phyloP scores from a whole-genome alignment of 2,329 filamentous ascomycete species.

The Scedosporium aurantiacum region DNA sequence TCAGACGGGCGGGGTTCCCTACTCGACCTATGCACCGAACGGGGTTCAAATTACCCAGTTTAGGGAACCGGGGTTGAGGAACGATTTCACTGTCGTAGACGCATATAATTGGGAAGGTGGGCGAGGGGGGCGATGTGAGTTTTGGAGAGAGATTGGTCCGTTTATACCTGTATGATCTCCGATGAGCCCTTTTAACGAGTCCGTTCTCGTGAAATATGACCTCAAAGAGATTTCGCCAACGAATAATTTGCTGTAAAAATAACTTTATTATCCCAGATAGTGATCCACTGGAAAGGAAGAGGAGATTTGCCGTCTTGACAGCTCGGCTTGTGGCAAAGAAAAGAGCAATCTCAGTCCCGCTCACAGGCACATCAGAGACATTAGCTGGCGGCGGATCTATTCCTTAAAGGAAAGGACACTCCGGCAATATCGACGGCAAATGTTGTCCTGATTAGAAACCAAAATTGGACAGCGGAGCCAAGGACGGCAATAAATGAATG shows the following conservation, averaged over 20 bases:
- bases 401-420: neutral
- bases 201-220: too few species aligned
- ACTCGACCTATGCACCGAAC: conserved; percentile 13
- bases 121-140: conserved; percentile 31
- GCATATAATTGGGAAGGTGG: conserved; percentile 36
- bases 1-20: conserved; percentile 28
- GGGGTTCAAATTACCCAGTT: conserved; percentile 9
- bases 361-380: too few species aligned
- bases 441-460: neutral
- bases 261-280: too few species aligned
- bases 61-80: conserved; percentile 18
- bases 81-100: conserved; percentile 28
- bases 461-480: neutral
- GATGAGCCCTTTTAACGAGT: too few species aligned
- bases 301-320: too few species aligned
- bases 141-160: conserved; percentile 22
- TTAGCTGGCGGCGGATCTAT: neutral
- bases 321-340: too few species aligned
- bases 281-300: too few species aligned
- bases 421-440: neutral
- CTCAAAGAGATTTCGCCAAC: too few species aligned
- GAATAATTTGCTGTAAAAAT: too few species aligned
- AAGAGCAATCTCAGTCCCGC: too few species aligned
- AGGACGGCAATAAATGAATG: neutral
- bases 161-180: too few species aligned